Evolutionary conservation across 495 filamentous ascomycete genomes (phyloP).

Genomic region (Xylaria telfairii): DNA sequence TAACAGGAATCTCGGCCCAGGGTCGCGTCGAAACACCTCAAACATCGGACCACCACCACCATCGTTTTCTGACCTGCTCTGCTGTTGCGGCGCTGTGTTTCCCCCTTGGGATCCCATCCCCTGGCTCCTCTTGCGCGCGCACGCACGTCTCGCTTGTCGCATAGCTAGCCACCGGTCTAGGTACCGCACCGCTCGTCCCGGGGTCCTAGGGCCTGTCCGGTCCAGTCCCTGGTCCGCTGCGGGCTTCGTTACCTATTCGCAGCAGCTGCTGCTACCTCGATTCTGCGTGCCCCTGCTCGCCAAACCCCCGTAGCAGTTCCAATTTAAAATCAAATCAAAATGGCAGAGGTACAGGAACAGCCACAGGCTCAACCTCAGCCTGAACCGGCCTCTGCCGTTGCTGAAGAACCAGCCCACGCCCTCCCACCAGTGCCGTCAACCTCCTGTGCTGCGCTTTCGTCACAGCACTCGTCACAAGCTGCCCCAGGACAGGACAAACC

Average conservation of each 20-base stretch:
- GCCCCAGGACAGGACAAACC: slow-evolving; percentile 36
- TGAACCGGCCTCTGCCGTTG: slow-evolving; percentile 44
- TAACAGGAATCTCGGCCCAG: slow-evolving; percentile 48
- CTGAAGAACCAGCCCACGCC: slow-evolving; percentile 44
- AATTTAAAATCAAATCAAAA: slow-evolving; percentile 49
- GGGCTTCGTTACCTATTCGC: slow-evolving; percentile 44
- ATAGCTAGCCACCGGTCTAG: slow-evolving; percentile 31
- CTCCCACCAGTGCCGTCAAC: slow-evolving; percentile 37
- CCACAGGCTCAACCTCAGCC: slow-evolving; percentile 48
- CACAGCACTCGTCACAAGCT: slow-evolving; percentile 32
- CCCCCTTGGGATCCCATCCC: slow-evolving; percentile 29
- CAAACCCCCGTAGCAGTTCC: slow-evolving; percentile 43
- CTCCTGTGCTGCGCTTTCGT: slow-evolving; percentile 30
- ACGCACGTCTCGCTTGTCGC: slow-evolving; percentile 31
- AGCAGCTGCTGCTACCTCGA: slow-evolving; percentile 37
- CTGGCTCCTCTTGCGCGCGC: slow-evolving; percentile 27
- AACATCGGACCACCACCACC: slow-evolving; percentile 43
- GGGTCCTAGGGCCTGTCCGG: slow-evolving; percentile 29
- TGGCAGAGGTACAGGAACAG: slow-evolving; percentile 46
- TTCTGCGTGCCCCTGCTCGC: slow-evolving; percentile 43
- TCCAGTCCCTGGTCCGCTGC: slow-evolving; percentile 34
- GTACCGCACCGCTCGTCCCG: slow-evolving; percentile 29
- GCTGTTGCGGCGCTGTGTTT: slow-evolving; percentile 33
- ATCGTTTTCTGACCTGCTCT: slow-evolving; percentile 34
- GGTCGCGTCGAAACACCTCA: slow-evolving; percentile 48